Evolutionary conservation across 805 yeast species (phyloP).

Genomic region (Naumovozyma dairenensis): DNA sequence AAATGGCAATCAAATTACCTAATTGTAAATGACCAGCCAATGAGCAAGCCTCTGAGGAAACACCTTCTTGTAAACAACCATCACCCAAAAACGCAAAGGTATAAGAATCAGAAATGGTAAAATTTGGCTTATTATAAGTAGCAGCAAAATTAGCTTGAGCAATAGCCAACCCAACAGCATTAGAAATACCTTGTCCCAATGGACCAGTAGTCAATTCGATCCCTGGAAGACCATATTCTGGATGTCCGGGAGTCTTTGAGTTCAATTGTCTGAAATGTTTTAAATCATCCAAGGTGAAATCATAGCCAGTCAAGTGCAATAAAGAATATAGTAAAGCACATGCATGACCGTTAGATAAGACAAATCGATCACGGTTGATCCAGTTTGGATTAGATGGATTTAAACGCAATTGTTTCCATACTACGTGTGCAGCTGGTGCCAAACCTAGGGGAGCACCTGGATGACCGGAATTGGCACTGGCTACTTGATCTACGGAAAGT

Average conservation of each 20-base stretch:
- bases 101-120: conserved; percentile 59
- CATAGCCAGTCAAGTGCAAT: conserved; percentile 80
- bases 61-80: conserved; percentile 98
- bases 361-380: conserved; percentile 93
- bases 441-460: conserved; percentile 99
- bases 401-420: conserved; percentile 72
- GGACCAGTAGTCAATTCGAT: conserved; percentile 98
- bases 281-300: conserved; percentile 66
- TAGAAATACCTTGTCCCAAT: conserved; percentile 93
- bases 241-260: conserved; percentile 96
- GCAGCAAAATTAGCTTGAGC: conserved; percentile 91
- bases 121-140: conserved; percentile 76
- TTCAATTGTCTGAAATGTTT: conserved; percentile 82
- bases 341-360: conserved; percentile 94
- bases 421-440: conserved; percentile 89
- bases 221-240: conserved; percentile 86
- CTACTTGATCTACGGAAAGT: conserved; percentile 78
- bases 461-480: conserved; percentile 90
- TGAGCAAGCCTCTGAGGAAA: conserved; percentile 87
- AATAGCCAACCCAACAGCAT: conserved; percentile 93
- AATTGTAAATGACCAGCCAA: conserved; percentile 93
- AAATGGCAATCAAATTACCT: conserved; percentile 86
- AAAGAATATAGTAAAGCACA: conserved; percentile 81
- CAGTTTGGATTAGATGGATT: conserved; percentile 88
- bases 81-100: conserved; percentile 84